Evolutionary conservation across 2,329 filamentous ascomycete genomes (phyloP).

Genomic region (Fusarium sulawesiense): DNA sequence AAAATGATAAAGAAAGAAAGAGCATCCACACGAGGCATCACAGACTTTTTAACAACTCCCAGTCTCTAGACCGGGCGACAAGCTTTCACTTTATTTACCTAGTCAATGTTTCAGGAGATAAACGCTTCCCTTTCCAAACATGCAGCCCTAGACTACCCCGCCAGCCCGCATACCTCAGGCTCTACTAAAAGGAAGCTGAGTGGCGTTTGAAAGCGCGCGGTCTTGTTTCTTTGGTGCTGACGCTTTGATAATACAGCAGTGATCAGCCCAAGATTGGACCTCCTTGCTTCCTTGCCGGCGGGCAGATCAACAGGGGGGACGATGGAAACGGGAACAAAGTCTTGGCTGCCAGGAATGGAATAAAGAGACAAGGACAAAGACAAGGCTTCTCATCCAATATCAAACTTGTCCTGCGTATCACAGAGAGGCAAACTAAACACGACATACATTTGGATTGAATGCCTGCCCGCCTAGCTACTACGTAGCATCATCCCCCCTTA

Average conservation of each 20-base stretch:
- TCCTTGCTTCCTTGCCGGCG: conserved; percentile 25
- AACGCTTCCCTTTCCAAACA: conserved; percentile 20
- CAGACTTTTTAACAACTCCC: neutral
- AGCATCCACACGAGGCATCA: neutral
- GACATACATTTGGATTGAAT: conserved; percentile 14
- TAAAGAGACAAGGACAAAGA: conserved; percentile 9
- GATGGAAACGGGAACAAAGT: conserved; percentile 13
- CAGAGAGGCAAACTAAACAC: conserved; percentile 17
- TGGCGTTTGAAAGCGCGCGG: conserved; percentile 27
- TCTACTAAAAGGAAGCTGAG: conserved; percentile 12
- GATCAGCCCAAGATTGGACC: conserved; percentile 8
- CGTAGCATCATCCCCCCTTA: conserved; percentile 3
- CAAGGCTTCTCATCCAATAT: neutral
- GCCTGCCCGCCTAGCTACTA: neutral
- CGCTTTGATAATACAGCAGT: conserved; percentile 27
- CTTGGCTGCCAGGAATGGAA: conserved; percentile 32
- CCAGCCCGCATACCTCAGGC: conserved; percentile 35
- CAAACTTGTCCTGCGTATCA: conserved; percentile 27
- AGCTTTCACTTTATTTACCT: neutral
- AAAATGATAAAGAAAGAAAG: neutral
- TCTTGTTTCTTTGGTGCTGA: conserved; percentile 1
- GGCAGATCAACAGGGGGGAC: conserved; percentile 25
- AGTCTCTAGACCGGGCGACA: neutral
- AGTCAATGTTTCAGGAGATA: conserved; percentile 29
- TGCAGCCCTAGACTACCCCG: conserved; percentile 29